Conservation (phyloP, 768 basidiomycete genomes). For the Hypsizygus marmoreus region DNA sequence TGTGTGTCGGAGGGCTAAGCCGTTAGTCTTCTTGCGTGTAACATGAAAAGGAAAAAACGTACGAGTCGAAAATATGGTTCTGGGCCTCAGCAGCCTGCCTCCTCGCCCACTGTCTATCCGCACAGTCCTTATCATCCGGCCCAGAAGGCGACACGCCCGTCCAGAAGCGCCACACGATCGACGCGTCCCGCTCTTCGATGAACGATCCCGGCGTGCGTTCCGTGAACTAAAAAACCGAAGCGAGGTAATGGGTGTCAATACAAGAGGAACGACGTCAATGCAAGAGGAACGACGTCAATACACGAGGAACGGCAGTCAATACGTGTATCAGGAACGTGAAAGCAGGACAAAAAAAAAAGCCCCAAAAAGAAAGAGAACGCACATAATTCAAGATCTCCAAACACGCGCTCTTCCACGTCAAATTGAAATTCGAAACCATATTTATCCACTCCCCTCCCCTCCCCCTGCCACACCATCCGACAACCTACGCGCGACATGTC, state of each 20-base stretch:
- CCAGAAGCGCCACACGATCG: slow-evolving; percentile 87
- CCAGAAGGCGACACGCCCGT: slow-evolving; percentile 47
- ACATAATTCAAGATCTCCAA: slow-evolving; percentile 86
- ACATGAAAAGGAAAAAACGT: neutral
- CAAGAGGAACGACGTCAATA: too few relatives aligned
- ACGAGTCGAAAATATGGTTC: slow-evolving; percentile 88
- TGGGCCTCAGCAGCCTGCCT: slow-evolving; percentile 89
- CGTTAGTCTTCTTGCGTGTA: neutral
- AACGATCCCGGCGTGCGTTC: slow-evolving; percentile 88
- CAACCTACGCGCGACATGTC: too few relatives aligned
- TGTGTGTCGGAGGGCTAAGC: slow-evolving; percentile 23
- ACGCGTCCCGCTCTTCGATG: slow-evolving; percentile 81
- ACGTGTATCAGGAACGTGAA: too few relatives aligned
- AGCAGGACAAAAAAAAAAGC: slow-evolving; percentile 2
- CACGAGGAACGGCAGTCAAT: too few relatives aligned
- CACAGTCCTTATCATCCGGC: slow-evolving; percentile 31
- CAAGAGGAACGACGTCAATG: too few relatives aligned
- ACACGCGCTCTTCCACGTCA: slow-evolving; percentile 81
- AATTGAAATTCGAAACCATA: slow-evolving; percentile 77
- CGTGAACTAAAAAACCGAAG: slow-evolving; percentile 58
- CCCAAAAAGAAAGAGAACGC: slow-evolving; percentile 28
- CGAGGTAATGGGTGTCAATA: too few relatives aligned
- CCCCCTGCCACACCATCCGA: too few relatives aligned
- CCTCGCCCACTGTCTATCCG: slow-evolving; percentile 79
- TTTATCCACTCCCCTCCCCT: slow-evolving; percentile 62